Conservation (phyloP, 2,329 filamentous ascomycete genomes). For the Exophiala xenobiotica region DNA sequence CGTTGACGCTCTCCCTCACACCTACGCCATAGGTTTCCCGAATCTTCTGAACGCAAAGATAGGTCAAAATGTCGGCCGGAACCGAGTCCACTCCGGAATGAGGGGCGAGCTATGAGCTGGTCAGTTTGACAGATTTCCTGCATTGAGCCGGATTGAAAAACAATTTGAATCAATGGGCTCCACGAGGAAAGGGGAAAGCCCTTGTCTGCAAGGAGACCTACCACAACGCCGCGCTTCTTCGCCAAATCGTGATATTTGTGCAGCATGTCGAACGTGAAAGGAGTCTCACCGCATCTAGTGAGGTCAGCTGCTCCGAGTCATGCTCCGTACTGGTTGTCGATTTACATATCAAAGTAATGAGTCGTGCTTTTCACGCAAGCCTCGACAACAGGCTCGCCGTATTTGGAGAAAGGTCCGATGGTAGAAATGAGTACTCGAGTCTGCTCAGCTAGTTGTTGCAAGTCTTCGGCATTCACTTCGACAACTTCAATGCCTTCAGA, state of each 20-base stretch:
- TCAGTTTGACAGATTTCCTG: background rate
- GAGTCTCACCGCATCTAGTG: background rate
- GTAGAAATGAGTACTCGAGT: conserved; percentile 59
- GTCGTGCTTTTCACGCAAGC: conserved; percentile 63
- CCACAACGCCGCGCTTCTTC: conserved; percentile 58
- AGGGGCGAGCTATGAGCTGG: conserved; percentile 42
- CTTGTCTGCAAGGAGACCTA: conserved; percentile 37
- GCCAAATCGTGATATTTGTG: conserved; percentile 59
- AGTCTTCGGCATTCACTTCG: conserved; percentile 46
- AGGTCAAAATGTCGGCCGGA: conserved; percentile 55
- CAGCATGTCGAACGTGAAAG: conserved; percentile 62
- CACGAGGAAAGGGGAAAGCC: too few relatives aligned
- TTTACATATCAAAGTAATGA: background rate
- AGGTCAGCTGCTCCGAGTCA: background rate
- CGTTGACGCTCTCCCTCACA: conserved; percentile 47
- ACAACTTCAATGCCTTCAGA: conserved; percentile 4
- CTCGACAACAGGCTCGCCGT: conserved; percentile 62
- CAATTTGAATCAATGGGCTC: too few relatives aligned
- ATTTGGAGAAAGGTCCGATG: conserved; percentile 61
- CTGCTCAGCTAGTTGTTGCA: conserved; percentile 53
- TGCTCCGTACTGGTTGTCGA: background rate
- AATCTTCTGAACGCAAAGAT: conserved; percentile 53
- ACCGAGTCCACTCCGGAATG: conserved; percentile 60
- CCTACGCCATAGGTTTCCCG: conserved; percentile 50
- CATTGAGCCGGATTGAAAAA: too few relatives aligned